These are phyloP conservation scores for Lactarius tabidus DNA, from an alignment of 768 basidiomycete species.

Conservation along the genomic window DNA sequence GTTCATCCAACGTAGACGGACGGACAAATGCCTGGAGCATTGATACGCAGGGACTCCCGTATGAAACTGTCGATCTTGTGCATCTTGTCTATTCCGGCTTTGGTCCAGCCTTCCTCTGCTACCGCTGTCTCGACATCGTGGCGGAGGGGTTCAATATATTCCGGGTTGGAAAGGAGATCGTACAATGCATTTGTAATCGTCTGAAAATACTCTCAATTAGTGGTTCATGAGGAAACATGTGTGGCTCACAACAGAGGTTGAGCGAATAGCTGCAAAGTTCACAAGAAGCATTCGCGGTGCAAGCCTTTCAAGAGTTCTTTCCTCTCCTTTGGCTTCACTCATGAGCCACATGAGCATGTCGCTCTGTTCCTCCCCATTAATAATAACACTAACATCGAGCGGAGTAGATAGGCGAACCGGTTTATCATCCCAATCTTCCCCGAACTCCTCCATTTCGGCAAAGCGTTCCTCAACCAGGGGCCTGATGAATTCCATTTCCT, in stretches of 20 bases:
- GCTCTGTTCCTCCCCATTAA: slow-evolving; percentile 29
- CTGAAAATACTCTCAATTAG: background rate
- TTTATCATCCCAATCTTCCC: slow-evolving; percentile 9
- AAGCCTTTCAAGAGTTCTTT: slow-evolving; percentile 32
- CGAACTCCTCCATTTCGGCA: background rate
- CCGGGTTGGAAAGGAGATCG: slow-evolving; percentile 26
- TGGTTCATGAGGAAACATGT: too few species aligned
- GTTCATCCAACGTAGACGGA: background rate
- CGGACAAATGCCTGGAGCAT: slow-evolving; percentile 10
- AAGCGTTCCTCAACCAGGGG: slow-evolving; percentile 4
- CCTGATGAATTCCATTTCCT: background rate
- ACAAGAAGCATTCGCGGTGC: slow-evolving; percentile 34
- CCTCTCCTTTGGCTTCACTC: slow-evolving; percentile 31
- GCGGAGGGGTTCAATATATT: slow-evolving; percentile 28
- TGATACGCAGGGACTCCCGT: slow-evolving; percentile 25
- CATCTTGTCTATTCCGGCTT: slow-evolving; percentile 24
- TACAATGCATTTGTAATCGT: slow-evolving; percentile 20
- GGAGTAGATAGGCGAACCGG: background rate
- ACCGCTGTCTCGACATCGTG: slow-evolving; percentile 26
- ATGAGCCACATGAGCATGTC: slow-evolving; percentile 43
- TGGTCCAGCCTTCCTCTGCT: slow-evolving; percentile 23
- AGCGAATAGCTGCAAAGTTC: slow-evolving; percentile 39
- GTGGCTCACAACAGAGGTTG: slow-evolving; percentile 32
- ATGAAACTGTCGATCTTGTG: slow-evolving; percentile 29
- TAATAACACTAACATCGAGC: background rate